Evolutionary conservation across 768 basidiomycete genomes (phyloP), one percentile per base, ranked within the genome.

Genomic region (Mycena vulgaris): DNA sequence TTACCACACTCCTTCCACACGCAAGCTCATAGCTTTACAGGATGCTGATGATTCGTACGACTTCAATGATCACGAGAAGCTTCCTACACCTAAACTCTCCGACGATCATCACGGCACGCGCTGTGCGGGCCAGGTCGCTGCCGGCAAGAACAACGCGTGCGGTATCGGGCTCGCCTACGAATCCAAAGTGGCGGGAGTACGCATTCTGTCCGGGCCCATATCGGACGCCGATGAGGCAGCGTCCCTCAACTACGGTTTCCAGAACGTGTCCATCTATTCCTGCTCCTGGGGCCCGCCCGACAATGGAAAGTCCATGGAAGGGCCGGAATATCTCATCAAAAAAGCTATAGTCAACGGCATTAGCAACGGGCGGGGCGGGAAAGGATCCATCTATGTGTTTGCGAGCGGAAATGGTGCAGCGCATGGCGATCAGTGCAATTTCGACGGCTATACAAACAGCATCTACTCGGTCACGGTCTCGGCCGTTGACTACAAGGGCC

Each of bases 81-180:
- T 98, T 7, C 98, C 98, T 8, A 93, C 92, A 35, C 98, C 98
- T 0, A 89, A 92, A 64, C 90, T 97, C 52, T 87, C 85, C 35
- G 97, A 99, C 72, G 98, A 99, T 74, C 94, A 95, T 73, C 98
- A 99, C 77, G 98, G 98, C 11, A 99, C 98, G 0, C 94, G 98
- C 5, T 99, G 98, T 79, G 97, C 97, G 1, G 98, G 98, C 35
- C 97, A 99, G 81, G 90, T 99, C 52, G 96, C 95, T 23, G 98
- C 97, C 9, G 68, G 47, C 14, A 63, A 60, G 49, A 69, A 69
- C 82, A 90, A 92, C 65, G 93, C 93, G 5, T 99, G 98, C 76
- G 98, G 98, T 37, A 85, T 99, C 19, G 98, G 98, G 21, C 93
- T 99, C 67, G 95, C 98, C 6, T 96, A 98, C 78, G 84, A 92